These are phyloP conservation scores for Exophiala mesophila DNA, from an alignment of 2,329 filamentous ascomycete genomes.

Conservation along the genomic window DNA sequence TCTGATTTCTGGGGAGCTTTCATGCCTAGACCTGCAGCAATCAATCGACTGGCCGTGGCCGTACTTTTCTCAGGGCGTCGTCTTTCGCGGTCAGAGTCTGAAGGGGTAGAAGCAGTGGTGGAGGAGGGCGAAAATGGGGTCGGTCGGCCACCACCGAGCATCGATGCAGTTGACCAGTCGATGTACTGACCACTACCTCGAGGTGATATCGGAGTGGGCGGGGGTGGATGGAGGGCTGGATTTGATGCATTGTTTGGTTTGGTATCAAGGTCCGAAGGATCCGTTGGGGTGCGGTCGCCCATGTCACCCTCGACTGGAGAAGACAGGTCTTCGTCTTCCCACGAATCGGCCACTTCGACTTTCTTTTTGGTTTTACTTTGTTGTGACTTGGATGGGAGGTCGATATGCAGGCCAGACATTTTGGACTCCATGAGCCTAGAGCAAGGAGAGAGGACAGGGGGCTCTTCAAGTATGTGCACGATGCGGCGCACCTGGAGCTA, in stretches of 20 bases:
- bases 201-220: slow-evolving; percentile 62
- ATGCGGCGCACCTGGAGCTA: no score
- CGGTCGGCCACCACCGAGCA: slow-evolving; percentile 20
- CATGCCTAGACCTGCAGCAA: slow-evolving; percentile 80
- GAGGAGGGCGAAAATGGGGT: slow-evolving; percentile 12
- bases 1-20: slow-evolving; percentile 76
- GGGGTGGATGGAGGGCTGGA: slow-evolving; percentile 46
- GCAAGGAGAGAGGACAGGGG: no score
- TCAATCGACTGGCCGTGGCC: slow-evolving; percentile 81
- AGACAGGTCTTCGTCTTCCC: slow-evolving; percentile 33
- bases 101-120: slow-evolving; percentile 10
- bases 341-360: slow-evolving; percentile 55
- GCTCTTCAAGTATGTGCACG: no score
- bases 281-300: slow-evolving; percentile 16
- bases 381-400: slow-evolving; percentile 24
- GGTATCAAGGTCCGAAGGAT: slow-evolving; percentile 12
- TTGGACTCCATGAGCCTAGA: slow-evolving; percentile 19
- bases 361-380: slow-evolving; percentile 29
- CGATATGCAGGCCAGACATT: slow-evolving; percentile 17
- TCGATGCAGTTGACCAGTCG: slow-evolving; percentile 22
- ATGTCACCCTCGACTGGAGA: slow-evolving; percentile 27
- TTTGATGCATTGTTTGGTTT: slow-evolving; percentile 24
- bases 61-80: slow-evolving; percentile 83
- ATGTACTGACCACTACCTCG: slow-evolving; percentile 12
- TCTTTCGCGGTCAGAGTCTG: slow-evolving; percentile 15